These are phyloP conservation scores for Ammopiptanthus mongolicus DNA, from an alignment of 306 rosid species.

Conservation along the genomic window DNA sequence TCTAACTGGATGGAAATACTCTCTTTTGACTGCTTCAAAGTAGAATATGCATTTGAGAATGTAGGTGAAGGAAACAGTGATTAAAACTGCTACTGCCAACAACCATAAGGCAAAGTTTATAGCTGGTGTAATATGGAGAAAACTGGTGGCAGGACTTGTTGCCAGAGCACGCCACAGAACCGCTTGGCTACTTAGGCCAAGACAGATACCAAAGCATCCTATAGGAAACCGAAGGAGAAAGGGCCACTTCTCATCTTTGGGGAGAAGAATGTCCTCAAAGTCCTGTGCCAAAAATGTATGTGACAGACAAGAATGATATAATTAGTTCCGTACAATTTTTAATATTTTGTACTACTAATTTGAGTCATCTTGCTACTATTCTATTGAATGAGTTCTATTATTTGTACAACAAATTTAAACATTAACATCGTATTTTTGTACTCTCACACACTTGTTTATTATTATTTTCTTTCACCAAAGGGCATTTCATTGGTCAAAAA, in stretches of 20 bases:
- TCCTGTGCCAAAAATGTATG: conserved; percentile 37
- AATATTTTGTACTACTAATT: neutral
- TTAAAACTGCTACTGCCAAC: conserved; percentile 37
- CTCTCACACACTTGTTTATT: no score
- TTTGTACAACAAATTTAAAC: no score
- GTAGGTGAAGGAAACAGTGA: conserved; percentile 52
- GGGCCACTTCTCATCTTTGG: conserved; percentile 82
- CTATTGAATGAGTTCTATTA: neutral
- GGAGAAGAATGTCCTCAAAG: conserved; percentile 77
- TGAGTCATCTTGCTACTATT: neutral
- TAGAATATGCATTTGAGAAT: conserved; percentile 74
- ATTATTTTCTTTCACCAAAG: no score
- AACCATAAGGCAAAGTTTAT: conserved; percentile 66
- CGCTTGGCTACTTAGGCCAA: conserved; percentile 80
- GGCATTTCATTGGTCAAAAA: no score
- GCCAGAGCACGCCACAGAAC: conserved; percentile 80
- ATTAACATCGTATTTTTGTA: no score
- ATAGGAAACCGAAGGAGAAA: conserved; percentile 83
- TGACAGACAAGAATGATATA: neutral
- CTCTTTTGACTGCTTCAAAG: conserved; percentile 84
- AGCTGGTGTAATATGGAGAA: conserved; percentile 51
- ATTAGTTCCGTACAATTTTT: neutral
- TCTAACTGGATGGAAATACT: conserved; percentile 72
- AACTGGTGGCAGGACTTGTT: conserved; percentile 61
- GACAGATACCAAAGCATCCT: conserved; percentile 82